These are phyloP conservation scores for Botryotinia convoluta DNA, from an alignment of 2,329 filamentous ascomycete genomes.

Conservation along the genomic window DNA sequence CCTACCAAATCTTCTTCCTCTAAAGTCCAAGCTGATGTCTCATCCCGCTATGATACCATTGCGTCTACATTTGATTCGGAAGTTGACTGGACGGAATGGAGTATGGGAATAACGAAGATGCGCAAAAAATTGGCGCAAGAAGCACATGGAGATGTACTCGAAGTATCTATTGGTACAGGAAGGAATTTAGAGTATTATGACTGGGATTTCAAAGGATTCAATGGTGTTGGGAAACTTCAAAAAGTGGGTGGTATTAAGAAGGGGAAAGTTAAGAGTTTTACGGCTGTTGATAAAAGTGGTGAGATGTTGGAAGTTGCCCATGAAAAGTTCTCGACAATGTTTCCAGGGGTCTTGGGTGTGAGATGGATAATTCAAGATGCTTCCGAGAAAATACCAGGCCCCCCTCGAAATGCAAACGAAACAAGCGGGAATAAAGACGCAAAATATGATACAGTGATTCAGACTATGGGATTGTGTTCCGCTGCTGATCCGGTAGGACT, in stretches of 20 bases:
- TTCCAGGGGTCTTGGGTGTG: conserved; percentile 43
- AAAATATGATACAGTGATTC: conserved; percentile 60
- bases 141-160: conserved; percentile 57
- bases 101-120: conserved; percentile 54
- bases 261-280: conserved; percentile 52
- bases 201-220: conserved; percentile 45
- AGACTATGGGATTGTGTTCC: conserved; percentile 64
- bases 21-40: conserved; percentile 35
- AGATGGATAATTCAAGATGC: conserved; percentile 41
- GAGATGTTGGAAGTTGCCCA: conserved; percentile 60
- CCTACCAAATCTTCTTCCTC: conserved; percentile 26
- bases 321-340: conserved; percentile 48
- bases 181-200: conserved; percentile 59
- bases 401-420: conserved; percentile 31
- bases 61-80: conserved; percentile 58
- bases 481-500: conserved; percentile 55
- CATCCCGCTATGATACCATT: conserved; percentile 36
- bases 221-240: conserved; percentile 27
- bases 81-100: conserved; percentile 56
- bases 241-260: conserved; percentile 30
- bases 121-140: conserved; percentile 48
- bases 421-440: conserved; percentile 26
- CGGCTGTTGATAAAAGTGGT: conserved; percentile 59
- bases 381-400: conserved; percentile 30
- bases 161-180: conserved; percentile 62